Base-by-base conservation (phyloP, 2,329 filamentous ascomycete species). In the Penicillium brasilianum region DNA sequence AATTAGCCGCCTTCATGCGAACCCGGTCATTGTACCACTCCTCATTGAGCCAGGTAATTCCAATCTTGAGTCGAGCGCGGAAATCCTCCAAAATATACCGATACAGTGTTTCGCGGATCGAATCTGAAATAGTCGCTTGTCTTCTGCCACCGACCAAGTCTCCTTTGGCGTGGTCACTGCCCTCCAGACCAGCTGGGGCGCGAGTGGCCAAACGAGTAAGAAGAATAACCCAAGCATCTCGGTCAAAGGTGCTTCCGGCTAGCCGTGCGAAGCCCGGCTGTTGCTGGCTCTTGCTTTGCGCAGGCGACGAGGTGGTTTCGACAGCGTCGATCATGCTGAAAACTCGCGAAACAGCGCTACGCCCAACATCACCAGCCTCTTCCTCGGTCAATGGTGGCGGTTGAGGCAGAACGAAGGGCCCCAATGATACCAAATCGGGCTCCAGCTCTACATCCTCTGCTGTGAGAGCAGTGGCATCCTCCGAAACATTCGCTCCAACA, bases 11-110 rank as follows among this genome's bases (percentile, higher is more conserved):
- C 61, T 78, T 80, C 48, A 79, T 73, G 56, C 84, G 80, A 34
- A 92, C 77, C 46, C 83, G 88, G 75, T 98, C 94, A 70, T 93
- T 96, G 77, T 97, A 98, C 94, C 95, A 99, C 78, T 99, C 95
- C 76, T 99, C 95, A 69, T 90, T 96, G 16, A 99, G 84, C 95
- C 95, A 99, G 8, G 90, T 89, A 55, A 98, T 92, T 1, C 93
- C 94, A 22, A 95, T 86, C 68, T 96, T 93, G 64, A 98, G 93
- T 46, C 95, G 89, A 64, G 86, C 88, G 57, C 94, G 88, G 79
- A 97, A 99, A 74, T 98, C 94, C 65, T 96, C 92, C 64, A 98
- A 86, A 51, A 98, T 86, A 74, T 96, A 97, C 57, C 87, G 84
- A 77, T 93, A 95, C 1, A 99, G 81, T 8, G 87, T 84, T 68